phyloP scores from a whole-genome alignment of 371 early-diverging fungal species.

The Catenaria anguillulae region DNA sequence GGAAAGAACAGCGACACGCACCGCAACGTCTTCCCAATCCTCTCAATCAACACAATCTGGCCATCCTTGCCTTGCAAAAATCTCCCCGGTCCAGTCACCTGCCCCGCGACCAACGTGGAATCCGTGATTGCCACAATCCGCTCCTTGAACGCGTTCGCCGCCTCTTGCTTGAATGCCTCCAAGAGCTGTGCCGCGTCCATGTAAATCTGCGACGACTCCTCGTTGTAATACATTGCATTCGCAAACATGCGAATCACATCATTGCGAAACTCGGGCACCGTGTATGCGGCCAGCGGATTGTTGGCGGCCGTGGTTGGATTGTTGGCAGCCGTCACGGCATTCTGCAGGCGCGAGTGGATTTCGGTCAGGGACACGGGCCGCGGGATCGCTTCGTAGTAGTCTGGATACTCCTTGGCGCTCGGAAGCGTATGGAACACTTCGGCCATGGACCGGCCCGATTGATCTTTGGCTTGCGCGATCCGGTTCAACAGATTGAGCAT shows the following conservation, averaged over 20 bases:
- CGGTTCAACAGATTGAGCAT: too few relatives aligned
- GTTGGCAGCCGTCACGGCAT: too few relatives aligned
- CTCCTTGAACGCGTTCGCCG: not conserved
- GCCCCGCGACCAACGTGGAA: not conserved
- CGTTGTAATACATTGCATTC: slow-evolving; percentile 61
- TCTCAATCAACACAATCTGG: slow-evolving; percentile 1
- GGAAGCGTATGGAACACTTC: slow-evolving; percentile 63
- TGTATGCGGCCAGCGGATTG: slow-evolving; percentile 37
- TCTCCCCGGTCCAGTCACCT: not conserved
- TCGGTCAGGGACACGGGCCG: slow-evolving; percentile 19
- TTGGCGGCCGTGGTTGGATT: too few relatives aligned
- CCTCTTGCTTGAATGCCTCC: not conserved
- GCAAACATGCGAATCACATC: slow-evolving; percentile 53
- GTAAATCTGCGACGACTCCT: slow-evolving; percentile 50
- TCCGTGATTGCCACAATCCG: not conserved
- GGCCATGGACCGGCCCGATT: slow-evolving; percentile 32
- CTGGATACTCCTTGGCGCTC: slow-evolving; percentile 60
- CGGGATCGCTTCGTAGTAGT: slow-evolving; percentile 55
- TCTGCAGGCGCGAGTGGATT: not conserved
- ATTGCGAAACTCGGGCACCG: slow-evolving; percentile 42
- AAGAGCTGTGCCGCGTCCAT: slow-evolving; percentile 30
- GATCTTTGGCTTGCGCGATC: not conserved
- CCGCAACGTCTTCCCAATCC: not conserved
- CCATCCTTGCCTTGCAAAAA: not conserved
- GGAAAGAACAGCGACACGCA: not conserved